phyloP scores from a whole-genome alignment of 768 basidiomycete genomes.

The Scleroderma citrinum region DNA sequence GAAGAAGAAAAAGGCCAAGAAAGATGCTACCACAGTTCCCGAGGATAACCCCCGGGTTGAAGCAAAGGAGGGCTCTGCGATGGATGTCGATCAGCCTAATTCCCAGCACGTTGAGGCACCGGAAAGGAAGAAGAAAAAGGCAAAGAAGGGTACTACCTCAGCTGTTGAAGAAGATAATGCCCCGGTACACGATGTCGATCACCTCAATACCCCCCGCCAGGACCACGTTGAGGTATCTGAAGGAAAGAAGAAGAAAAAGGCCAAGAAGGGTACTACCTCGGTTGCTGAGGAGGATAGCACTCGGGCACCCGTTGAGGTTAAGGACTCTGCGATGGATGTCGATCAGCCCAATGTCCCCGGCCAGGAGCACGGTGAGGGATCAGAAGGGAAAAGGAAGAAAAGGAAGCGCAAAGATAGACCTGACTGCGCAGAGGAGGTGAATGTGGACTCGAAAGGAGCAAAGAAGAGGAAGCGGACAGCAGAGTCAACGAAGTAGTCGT shows the following conservation, averaged over 20 bases:
- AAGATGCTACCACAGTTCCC: not conserved
- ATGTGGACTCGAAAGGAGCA: too few species aligned
- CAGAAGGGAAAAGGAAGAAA: not conserved
- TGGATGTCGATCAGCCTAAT: slow-evolving; percentile 6
- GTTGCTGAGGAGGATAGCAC: not conserved
- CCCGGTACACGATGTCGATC: slow-evolving; percentile 4
- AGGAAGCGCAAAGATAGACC: slow-evolving; percentile 6
- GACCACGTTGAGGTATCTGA: not conserved
- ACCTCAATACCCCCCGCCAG: not conserved
- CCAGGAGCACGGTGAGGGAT: not conserved
- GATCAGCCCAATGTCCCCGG: not conserved
- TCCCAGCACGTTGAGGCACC: not conserved
- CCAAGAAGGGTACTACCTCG: slow-evolving; percentile 6
- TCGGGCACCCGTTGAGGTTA: slow-evolving; percentile 5
- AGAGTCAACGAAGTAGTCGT: too few species aligned
- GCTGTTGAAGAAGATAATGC: not conserved
- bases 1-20: too few species aligned
- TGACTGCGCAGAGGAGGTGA: too few species aligned
- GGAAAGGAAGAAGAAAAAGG: slow-evolving; percentile 6
- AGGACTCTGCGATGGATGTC: slow-evolving; percentile 18
- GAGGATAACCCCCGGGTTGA: not conserved
- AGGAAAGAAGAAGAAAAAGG: slow-evolving; percentile 13
- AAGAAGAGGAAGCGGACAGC: too few species aligned
- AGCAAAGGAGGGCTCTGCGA: slow-evolving; percentile 16
- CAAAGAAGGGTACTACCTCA: slow-evolving; percentile 6